phyloP scores from a whole-genome alignment of 2,329 filamentous ascomycete species.

The Fusarium pseudocircinatum region DNA sequence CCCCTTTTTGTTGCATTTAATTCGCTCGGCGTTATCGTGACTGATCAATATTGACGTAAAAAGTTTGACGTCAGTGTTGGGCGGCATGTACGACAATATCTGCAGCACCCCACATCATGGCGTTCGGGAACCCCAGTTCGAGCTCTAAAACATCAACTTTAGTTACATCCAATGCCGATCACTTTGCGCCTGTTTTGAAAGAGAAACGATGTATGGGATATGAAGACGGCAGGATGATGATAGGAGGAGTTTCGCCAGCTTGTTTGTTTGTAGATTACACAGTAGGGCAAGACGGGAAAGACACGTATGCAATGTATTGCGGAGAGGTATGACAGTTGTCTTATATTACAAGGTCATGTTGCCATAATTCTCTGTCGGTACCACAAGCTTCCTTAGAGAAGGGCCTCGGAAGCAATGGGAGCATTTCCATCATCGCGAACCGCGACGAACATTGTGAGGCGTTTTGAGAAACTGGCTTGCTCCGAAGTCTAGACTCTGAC shows the following conservation, averaged over 20 bases:
- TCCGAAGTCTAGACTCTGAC: accelerated
- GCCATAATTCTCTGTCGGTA: accelerated
- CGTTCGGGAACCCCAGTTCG: too few relatives aligned
- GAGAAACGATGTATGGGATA: accelerated
- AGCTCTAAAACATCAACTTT: background rate
- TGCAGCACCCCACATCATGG: background rate
- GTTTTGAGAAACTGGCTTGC: accelerated
- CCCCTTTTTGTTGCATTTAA: background rate
- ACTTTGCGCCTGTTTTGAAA: background rate
- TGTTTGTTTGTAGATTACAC: background rate
- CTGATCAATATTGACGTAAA: background rate
- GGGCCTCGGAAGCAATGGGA: background rate
- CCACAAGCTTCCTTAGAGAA: background rate
- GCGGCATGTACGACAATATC: background rate
- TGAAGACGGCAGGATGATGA: background rate
- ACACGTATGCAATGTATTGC: background rate
- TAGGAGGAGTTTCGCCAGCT: background rate
- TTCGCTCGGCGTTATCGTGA: background rate
- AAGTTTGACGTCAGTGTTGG: background rate
- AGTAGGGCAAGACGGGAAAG: background rate
- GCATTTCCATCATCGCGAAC: background rate
- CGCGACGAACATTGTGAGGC: accelerated
- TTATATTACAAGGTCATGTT: too few relatives aligned
- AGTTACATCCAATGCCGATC: background rate
- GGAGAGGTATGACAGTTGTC: background rate